Percentiles rank a stretch among this genome's conserved stretches.
Conservation (phyloP, 2,329 filamentous ascomycete genomes). For the Pseudocercospora cruenta region DNA sequence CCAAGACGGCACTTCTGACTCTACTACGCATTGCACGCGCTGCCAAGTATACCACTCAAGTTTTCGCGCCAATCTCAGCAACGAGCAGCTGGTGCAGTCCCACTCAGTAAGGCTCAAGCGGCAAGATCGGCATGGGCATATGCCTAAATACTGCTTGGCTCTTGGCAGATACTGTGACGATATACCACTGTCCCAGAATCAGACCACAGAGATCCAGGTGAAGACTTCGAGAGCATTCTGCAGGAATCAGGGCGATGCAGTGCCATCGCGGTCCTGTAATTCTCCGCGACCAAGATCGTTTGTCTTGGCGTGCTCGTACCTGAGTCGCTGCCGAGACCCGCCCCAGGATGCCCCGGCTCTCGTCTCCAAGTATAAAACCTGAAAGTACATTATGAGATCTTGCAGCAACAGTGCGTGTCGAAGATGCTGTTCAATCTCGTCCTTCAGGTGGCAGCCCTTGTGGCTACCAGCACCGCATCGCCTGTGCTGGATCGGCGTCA, state of each 20-base stretch:
- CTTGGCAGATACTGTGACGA: conserved; percentile 5
- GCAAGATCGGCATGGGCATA: not conserved
- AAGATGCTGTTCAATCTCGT: not conserved
- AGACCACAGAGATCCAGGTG: not conserved
- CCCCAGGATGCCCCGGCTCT: not conserved
- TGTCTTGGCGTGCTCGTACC: not conserved
- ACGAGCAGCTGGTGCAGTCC: not conserved
- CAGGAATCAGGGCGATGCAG: not conserved
- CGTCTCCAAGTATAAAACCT: not conserved
- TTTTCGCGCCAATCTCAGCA: not conserved
- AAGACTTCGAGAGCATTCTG: not conserved
- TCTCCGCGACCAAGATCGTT: not conserved
- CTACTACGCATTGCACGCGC: too few species aligned
- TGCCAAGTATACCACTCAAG: not conserved
- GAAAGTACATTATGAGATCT: not conserved
- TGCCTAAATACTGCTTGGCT: conserved; percentile 4
- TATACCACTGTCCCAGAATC: not conserved
- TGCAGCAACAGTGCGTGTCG: not conserved
- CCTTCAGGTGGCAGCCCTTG: not conserved
- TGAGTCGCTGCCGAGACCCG: not conserved
- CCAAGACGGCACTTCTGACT: not conserved
- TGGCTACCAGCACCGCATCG: not conserved
- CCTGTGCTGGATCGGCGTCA: conserved; percentile 3
- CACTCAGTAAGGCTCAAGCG: not conserved
- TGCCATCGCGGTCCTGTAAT: not conserved